These are phyloP conservation scores for Xylariaceae sp. DNA, from an alignment of 2,329 filamentous ascomycete species.

Conservation along the genomic window DNA sequence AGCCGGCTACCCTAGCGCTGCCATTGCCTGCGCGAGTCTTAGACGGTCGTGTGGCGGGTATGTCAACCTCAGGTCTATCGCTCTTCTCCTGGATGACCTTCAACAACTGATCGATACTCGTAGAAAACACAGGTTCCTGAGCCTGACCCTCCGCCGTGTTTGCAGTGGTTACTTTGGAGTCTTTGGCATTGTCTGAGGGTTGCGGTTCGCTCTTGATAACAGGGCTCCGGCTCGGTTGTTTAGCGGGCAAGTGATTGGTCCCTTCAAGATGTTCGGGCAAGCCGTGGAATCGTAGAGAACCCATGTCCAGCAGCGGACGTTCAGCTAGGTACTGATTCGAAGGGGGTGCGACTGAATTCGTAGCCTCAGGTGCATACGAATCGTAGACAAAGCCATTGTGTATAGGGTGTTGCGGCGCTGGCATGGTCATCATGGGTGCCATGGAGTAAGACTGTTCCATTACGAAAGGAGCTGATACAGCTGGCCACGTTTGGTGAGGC, in stretches of 20 bases:
- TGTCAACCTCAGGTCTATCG: constrained; percentile 36
- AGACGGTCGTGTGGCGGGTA: not conserved
- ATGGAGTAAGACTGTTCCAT: constrained; percentile 53
- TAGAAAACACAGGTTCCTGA: constrained; percentile 71
- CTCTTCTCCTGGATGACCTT: constrained; percentile 79
- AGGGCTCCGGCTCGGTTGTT: constrained; percentile 22
- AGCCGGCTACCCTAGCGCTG: constrained; percentile 36
- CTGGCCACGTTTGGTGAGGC: constrained; percentile 56
- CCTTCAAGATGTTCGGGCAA: constrained; percentile 11
- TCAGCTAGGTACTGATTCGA: constrained; percentile 25
- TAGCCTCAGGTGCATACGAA: constrained; percentile 12
- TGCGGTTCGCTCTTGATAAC: constrained; percentile 29
- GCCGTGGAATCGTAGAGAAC: constrained; percentile 2
- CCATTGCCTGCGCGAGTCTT: constrained; percentile 1
- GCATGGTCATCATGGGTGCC: constrained; percentile 50
- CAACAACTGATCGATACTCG: constrained; percentile 87
- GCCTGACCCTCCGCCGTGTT: constrained; percentile 56
- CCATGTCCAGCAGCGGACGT: constrained; percentile 19
- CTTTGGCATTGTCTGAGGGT: constrained; percentile 15
- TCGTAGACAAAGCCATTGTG: constrained; percentile 26
- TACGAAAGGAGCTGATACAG: constrained; percentile 56
- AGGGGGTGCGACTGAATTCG: constrained; percentile 12
- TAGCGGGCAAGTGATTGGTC: constrained; percentile 4
- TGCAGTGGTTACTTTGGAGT: constrained; percentile 50
- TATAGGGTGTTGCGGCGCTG: constrained; percentile 23